Conservation (phyloP, 805 yeast genomes). For the Brettanomyces bruxellensis region DNA sequence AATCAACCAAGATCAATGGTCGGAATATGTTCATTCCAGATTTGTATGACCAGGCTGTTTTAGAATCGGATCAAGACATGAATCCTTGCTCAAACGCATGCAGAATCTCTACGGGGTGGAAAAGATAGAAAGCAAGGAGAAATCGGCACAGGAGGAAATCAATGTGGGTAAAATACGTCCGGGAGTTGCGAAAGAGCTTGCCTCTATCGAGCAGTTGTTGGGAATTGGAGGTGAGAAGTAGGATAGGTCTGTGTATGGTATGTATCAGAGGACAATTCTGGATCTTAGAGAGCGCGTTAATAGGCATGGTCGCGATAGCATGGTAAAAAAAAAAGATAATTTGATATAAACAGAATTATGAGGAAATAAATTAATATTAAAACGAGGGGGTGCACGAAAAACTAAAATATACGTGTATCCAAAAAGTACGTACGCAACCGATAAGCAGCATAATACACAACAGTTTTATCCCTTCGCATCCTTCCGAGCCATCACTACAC, state of each 20-base stretch:
- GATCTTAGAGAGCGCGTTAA: no score
- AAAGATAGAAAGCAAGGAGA: not conserved
- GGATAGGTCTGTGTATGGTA: no score
- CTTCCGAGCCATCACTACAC: not conserved
- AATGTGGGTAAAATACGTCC: not conserved
- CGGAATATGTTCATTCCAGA: constrained; percentile 5
- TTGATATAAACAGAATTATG: no score
- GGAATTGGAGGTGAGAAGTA: not conserved
- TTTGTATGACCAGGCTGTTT: constrained; percentile 2
- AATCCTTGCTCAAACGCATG: constrained; percentile 1
- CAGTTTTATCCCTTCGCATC: no score
- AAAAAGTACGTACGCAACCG: no score
- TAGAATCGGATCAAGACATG: not conserved
- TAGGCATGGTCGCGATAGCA: no score
- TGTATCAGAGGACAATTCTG: no score
- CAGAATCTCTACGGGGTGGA: constrained; percentile 4
- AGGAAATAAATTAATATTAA: no score
- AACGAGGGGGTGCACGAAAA: no score
- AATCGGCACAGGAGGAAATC: not conserved
- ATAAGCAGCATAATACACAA: no score
- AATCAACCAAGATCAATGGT: constrained; percentile 1
- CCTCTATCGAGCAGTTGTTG: constrained; percentile 1
- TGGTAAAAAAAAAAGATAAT: no score
- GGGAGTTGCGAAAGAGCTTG: constrained; percentile 1
- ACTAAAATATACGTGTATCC: no score